Percentiles rank a stretch among this genome's conserved stretches.
Evolutionary conservation across 805 yeast genomes (phyloP).

Genomic region (Starmerella cellae): DNA sequence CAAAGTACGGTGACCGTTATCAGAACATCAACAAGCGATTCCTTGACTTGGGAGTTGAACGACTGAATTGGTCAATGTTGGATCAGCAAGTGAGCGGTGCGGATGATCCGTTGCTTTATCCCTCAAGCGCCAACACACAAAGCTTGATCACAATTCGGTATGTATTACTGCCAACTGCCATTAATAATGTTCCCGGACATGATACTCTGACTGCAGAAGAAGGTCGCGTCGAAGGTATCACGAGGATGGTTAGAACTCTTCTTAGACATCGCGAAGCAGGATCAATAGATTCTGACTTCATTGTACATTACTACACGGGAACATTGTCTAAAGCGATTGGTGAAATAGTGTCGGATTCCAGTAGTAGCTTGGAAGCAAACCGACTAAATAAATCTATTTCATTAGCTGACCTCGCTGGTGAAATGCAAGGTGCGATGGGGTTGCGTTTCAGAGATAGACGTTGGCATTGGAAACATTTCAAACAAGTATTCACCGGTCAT

Average conservation of each 20-base stretch:
- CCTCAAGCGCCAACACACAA: constrained; percentile 37
- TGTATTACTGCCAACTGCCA: constrained; percentile 62
- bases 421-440: constrained; percentile 51
- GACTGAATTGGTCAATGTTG: constrained; percentile 72
- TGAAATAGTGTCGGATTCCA: constrained; percentile 35
- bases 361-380: constrained; percentile 13
- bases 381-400: constrained; percentile 29
- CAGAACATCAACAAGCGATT: constrained; percentile 45
- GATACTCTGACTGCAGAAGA: constrained; percentile 72
- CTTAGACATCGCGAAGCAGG: constrained; percentile 16
- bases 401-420: constrained; percentile 43
- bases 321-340: constrained; percentile 54
- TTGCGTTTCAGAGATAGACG: constrained; percentile 60
- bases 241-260: constrained; percentile 16
- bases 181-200: constrained; percentile 35
- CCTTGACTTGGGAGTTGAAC: constrained; percentile 30
- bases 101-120: constrained; percentile 44
- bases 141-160: constrained; percentile 58
- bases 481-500: constrained; percentile 68
- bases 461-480: constrained; percentile 80
- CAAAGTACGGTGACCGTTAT: constrained; percentile 62
- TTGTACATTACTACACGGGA: constrained; percentile 68
- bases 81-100: constrained; percentile 90
- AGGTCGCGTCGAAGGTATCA: constrained; percentile 77
- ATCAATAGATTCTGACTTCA: constrained; percentile 11